Base-by-base conservation (phyloP, 148 eudicot species). In the Mesembryanthemum crystallinum region DNA sequence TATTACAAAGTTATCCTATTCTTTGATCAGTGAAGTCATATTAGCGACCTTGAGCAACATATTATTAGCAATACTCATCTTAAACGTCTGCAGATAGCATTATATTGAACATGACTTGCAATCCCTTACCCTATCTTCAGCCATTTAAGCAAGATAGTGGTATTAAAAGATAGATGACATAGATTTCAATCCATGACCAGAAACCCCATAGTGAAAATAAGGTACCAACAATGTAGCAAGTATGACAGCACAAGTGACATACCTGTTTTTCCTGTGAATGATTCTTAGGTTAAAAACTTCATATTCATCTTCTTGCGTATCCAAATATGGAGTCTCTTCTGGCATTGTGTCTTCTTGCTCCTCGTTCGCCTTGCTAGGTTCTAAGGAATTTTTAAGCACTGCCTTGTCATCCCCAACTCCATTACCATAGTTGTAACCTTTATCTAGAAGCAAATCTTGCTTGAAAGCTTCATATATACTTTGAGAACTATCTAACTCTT, bases 261-360 rank as follows among this genome's bases (percentile, higher is more conserved):
- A 95, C 99, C 94, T 90, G 88, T 95, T 95, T 78, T 92, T 92
- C 76, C 99, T 80, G 86, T 95, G 99, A 78, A 95, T 82, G 79
- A 95, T 88, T 84, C 97, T 89, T 58, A 95, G 81, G 69, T 89
- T 55, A 51, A 95, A 95, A 58, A 91, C 89, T 84, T 95, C 98
- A 79, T 87, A 88, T 30, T 91, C 97, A 61, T 90, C 92, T 64
- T 87, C 96, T 35, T 78, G 79, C 47, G 78, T 35, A 65, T 85
- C 89, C 79, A 76, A 73, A 18, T 78, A 76, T 7, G 85, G 80
- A 75, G 84, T 76, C 71, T 90, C 92, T 65, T 86, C 90, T 0
- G 79, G 78, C 27, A 74, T 65, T 27, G 76, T 69, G 64, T 49
- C 83, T 27, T 86, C 91, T 63, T 79, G 88, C 77, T 82, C 93